Evolutionary conservation across 169 alveolate species (phyloP), one percentile per base, ranked within the genome.

Genomic region (Plasmodium gonderi): DNA sequence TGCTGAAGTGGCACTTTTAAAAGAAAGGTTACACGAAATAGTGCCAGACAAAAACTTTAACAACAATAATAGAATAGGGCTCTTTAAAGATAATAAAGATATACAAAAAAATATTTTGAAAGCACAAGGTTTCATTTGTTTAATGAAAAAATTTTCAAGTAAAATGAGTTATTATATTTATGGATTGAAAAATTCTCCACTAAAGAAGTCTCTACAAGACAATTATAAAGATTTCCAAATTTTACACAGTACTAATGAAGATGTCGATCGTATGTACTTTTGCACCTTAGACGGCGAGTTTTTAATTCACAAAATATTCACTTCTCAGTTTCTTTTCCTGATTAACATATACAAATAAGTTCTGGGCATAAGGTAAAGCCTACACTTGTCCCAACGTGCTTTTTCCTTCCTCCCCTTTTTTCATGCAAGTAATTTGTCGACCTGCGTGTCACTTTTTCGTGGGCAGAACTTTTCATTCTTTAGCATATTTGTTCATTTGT

Each of bases 81-180:
- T 33, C 72, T 12, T 12, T 17, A 17, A 2, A 17, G 72, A 54
- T 40, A 26, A 7, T 38, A 31, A 65, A 4, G 17, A 4, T 2
- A 12, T 26, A 49, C 9, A 49, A 40, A 26, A 12, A 8, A 31
- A 47, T 23, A 0, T 6, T 17, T 23, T 31, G 42, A 14, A 14
- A 5, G 23, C 11, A 26, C 80, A 82, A 45, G 38, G 64, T 72
- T 20, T 68, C 12, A 45, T 69, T 69, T 82, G 92, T 33, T 38
- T 82, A 45, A 82, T 82, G 92, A 82, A 82, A 82, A 7, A 29
- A 3, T 3, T 82, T 0, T 82, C 82, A 8, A 82, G 76, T 31
- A 49, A 45, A 68, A 82, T 82, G 80, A 72, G 64, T 29, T 45
- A 5, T n/a, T 49, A 68, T n/a, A 14, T 69, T 29, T 82, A 47